phyloP scores from a whole-genome alignment of 2,329 filamentous ascomycete genomes.

The Teratosphaeria viscida region DNA sequence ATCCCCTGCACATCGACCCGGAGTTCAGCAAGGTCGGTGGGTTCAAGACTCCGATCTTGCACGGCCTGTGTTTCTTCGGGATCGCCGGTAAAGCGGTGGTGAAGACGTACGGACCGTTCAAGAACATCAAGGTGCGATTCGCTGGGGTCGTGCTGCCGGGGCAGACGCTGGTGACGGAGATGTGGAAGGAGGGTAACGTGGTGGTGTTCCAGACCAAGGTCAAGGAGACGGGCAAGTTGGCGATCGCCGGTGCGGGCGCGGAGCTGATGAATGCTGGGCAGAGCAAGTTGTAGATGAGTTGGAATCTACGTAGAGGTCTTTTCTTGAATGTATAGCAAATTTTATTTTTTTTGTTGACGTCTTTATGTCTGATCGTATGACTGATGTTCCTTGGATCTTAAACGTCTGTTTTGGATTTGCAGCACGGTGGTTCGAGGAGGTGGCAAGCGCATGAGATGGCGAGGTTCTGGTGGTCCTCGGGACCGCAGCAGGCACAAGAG shows the following conservation, averaged over 20 bases:
- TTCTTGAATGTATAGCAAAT: not conserved
- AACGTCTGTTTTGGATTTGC: too few species aligned
- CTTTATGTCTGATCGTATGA: not conserved
- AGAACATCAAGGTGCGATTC: slow-evolving; percentile 89
- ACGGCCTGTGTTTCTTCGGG: slow-evolving; percentile 94
- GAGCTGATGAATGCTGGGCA: slow-evolving; percentile 52
- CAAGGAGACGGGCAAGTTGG: slow-evolving; percentile 85
- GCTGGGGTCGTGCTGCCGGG: slow-evolving; percentile 76
- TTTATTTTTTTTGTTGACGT: not conserved
- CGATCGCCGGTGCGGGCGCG: slow-evolving; percentile 69
- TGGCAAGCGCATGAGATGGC: too few species aligned
- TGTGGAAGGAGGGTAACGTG: slow-evolving; percentile 79
- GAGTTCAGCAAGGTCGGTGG: slow-evolving; percentile 89
- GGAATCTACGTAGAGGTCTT: not conserved
- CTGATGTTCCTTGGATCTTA: too few species aligned
- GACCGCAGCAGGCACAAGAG: too few species aligned
- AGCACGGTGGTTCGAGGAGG: too few species aligned
- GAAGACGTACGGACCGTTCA: slow-evolving; percentile 69
- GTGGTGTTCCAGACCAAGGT: slow-evolving; percentile 81
- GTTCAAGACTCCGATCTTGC: slow-evolving; percentile 87
- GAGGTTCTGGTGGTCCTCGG: too few species aligned
- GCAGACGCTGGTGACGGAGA: slow-evolving; percentile 83
- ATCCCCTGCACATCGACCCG: slow-evolving; percentile 93
- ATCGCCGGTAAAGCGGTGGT: slow-evolving; percentile 84
- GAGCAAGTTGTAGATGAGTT: slow-evolving; percentile 36